Percentiles rank a stretch among this genome's conserved stretches.
Conservation (phyloP, 225 moss, liverwort and hornwort genomes). For the Antitrichia curtipendula region DNA sequence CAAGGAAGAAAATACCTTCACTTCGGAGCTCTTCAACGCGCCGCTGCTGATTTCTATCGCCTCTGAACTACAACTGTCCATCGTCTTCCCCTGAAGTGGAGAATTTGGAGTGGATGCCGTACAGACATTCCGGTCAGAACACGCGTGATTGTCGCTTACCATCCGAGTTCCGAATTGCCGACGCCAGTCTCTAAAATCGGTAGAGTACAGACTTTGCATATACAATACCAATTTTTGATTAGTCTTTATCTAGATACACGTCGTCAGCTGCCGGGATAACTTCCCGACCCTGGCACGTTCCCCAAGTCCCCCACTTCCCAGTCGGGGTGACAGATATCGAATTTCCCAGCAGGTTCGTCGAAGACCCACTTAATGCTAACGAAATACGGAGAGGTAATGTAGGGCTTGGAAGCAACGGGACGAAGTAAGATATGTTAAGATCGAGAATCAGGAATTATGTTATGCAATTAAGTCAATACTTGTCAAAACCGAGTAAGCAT, state of each 20-base stretch:
- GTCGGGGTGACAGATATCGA: neutral
- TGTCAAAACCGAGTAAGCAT: neutral
- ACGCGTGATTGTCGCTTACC: neutral
- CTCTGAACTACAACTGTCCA: neutral
- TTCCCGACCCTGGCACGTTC: neutral
- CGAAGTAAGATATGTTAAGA: neutral
- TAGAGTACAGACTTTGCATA: neutral
- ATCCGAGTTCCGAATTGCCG: neutral
- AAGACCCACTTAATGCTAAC: neutral
- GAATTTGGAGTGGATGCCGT: neutral
- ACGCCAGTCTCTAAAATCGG: neutral
- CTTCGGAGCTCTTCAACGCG: neutral
- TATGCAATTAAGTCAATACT: neutral
- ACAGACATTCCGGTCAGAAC: neutral
- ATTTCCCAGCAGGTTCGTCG: neutral
- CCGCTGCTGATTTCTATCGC: neutral
- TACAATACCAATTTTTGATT: neutral
- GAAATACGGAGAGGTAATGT: neutral
- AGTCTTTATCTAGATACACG: neutral
- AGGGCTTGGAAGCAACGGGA: neutral
- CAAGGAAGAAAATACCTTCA: neutral
- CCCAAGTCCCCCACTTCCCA: neutral
- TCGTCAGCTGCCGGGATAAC: neutral
- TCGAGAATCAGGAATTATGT: neutral
- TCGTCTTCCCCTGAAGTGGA: neutral